Base-by-base conservation (phyloP, 2,329 filamentous ascomycete species). In the Xylariaceae sp. region DNA sequence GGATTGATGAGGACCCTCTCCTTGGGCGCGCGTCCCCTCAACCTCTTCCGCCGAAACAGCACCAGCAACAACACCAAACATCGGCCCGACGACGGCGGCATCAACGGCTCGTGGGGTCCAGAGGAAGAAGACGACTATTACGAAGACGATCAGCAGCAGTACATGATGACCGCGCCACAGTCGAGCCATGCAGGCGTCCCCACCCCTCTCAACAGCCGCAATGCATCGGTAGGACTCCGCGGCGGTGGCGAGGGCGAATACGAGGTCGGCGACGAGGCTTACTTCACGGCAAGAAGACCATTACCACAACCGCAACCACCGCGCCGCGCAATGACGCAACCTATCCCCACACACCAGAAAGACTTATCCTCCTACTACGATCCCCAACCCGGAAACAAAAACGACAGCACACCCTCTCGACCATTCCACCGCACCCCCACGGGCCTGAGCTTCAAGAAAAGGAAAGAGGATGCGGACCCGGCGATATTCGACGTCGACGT, bases 371-470 rank as follows among this genome's bases (percentile, higher is more conserved):
- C n/a, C n/a, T 36, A 43, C 31, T 47, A 50, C 32, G 13, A 16
- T 9, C 24, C 34, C 7, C 36, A 17, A 4, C 33, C 38, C 15
- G 36, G 36, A 4, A 32, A 34, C 3, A 23, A 15, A 5, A 38
- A 21, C 15, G 15, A 33, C 6, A n/a, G n/a, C 9, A 23, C 28
- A 14, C 14, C 23, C 18, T 38, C 18, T 9, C 40, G 41, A 9
- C 47, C 43, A 1, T 85, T 88, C 60, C 77, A 80, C 50, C 79
- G 84, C 29, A 81, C 79, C 4, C 82, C 84, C 2, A 88, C 85
- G 0, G 81, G 78, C 11, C 61, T 87, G 28, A 79, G 76, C 16
- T 63, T 68, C 2, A 85, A 81, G 56, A 72, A 82, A 50, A 66
- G 73, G 50, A 73, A 70, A 52, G 72, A 74, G 46, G 57, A 61